Conservation (phyloP, 202 grass and related monocot species). For the Brachypodium distachyon region DNA sequence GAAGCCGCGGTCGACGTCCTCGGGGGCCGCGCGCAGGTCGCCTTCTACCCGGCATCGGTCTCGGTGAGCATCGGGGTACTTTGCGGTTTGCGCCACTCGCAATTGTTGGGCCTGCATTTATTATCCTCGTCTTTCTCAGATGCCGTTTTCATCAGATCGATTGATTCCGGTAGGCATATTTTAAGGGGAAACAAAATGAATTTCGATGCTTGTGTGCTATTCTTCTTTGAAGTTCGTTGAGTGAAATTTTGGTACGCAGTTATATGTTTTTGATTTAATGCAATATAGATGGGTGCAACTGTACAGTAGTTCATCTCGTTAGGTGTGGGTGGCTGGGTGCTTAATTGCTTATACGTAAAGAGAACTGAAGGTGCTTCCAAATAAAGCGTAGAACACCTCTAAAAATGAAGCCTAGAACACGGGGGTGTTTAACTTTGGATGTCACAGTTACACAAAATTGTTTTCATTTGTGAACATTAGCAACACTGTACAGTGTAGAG, state of each 20-base stretch:
- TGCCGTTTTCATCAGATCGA: background rate
- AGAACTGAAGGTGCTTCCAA: too few relatives aligned
- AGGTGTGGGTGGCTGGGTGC: background rate
- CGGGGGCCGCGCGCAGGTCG: constrained; percentile 61
- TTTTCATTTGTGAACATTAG: background rate
- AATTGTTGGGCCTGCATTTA: background rate
- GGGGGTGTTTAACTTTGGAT: background rate
- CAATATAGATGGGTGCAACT: background rate
- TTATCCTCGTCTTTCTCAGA: background rate
- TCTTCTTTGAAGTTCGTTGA: background rate
- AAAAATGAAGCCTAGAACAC: background rate
- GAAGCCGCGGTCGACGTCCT: constrained; percentile 84
- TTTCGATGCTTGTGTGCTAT: background rate
- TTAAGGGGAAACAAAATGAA: too few relatives aligned
- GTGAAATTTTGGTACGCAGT: background rate
- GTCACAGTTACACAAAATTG: background rate
- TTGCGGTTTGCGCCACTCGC: too few relatives aligned
- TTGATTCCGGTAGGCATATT: background rate
- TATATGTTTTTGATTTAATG: background rate
- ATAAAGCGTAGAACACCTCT: too few relatives aligned
- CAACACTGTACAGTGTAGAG: background rate
- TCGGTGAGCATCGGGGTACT: constrained; percentile 53
- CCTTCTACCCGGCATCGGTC: constrained; percentile 64
- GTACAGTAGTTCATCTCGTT: background rate
- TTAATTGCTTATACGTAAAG: background rate